Conservation (phyloP, 2,329 filamentous ascomycete genomes). For the Epichloe amarillans region DNA sequence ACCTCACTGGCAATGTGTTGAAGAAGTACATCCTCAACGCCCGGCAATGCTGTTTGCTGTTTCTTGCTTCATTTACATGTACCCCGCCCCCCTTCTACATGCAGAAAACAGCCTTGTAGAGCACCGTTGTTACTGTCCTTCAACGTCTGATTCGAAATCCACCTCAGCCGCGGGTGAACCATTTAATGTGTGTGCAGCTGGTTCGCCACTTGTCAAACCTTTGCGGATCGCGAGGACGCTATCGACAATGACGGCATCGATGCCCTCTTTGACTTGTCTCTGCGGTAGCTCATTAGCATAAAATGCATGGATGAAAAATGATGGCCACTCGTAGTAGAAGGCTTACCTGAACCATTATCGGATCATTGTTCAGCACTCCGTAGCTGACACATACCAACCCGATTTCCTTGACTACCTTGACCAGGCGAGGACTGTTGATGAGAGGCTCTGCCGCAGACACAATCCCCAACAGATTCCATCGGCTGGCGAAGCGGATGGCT, state of each 20-base stretch:
- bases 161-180: not conserved
- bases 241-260: constrained; percentile 96
- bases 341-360: constrained; percentile 65
- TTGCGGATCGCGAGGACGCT: constrained; percentile 86
- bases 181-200: constrained; percentile 3
- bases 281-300: constrained; percentile 22
- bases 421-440: constrained; percentile 75
- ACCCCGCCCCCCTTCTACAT: not conserved
- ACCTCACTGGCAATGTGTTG: not conserved
- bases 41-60: not conserved
- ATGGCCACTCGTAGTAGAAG: not conserved
- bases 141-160: not conserved
- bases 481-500: constrained; percentile 82
- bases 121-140: not conserved
- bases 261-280: constrained; percentile 86
- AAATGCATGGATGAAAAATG: not conserved
- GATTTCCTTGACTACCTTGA: constrained; percentile 86
- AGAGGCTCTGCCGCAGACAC: constrained; percentile 82
- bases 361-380: constrained; percentile 79
- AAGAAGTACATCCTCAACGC: not conserved
- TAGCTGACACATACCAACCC: constrained; percentile 93
- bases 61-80: not conserved
- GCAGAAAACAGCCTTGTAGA: not conserved
- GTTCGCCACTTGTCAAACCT: constrained; percentile 49
- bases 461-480: constrained; percentile 90